Conservation (phyloP, 768 basidiomycete genomes). For the Rickenella mellea region DNA sequence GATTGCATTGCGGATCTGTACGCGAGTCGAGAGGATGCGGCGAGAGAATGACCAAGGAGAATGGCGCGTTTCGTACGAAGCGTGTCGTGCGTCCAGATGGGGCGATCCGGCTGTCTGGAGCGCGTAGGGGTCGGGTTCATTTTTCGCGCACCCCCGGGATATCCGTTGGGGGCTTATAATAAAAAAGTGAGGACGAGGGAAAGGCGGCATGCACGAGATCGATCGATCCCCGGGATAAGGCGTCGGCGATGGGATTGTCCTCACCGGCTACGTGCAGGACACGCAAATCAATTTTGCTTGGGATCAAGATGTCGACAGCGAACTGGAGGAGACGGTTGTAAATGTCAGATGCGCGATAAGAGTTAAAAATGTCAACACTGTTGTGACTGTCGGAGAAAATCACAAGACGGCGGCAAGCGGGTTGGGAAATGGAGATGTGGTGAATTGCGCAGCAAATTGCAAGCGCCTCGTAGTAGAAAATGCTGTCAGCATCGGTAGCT, state of each 20-base stretch:
- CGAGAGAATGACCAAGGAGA: slow-evolving; percentile 22
- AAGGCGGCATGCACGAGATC: too few species aligned
- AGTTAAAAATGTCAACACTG: slow-evolving; percentile 20
- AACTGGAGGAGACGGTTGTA: not conserved
- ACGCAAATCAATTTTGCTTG: not conserved
- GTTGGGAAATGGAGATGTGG: not conserved
- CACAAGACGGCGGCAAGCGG: slow-evolving; percentile 3
- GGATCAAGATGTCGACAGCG: not conserved
- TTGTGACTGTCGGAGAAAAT: slow-evolving; percentile 22
- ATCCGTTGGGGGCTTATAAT: too few species aligned
- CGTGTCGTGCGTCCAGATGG: slow-evolving; percentile 24
- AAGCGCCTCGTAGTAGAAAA: slow-evolving; percentile 20
- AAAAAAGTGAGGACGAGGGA: too few species aligned
- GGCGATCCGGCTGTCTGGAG: slow-evolving; percentile 22
- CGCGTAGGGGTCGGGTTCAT: slow-evolving; percentile 8
- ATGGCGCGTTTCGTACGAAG: slow-evolving; percentile 24
- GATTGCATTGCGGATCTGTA: slow-evolving; percentile 28
- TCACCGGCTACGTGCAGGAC: slow-evolving; percentile 19
- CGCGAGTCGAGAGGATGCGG: slow-evolving; percentile 9
- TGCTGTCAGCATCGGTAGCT: not conserved
- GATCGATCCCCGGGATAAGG: slow-evolving; percentile 21
- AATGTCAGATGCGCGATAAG: too few species aligned
- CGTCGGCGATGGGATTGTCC: slow-evolving; percentile 19
- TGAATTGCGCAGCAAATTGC: slow-evolving; percentile 15
- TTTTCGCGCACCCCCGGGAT: slow-evolving; percentile 14